Conservation (phyloP, 2,329 filamentous ascomycete species). For the Curvularia sp. region DNA sequence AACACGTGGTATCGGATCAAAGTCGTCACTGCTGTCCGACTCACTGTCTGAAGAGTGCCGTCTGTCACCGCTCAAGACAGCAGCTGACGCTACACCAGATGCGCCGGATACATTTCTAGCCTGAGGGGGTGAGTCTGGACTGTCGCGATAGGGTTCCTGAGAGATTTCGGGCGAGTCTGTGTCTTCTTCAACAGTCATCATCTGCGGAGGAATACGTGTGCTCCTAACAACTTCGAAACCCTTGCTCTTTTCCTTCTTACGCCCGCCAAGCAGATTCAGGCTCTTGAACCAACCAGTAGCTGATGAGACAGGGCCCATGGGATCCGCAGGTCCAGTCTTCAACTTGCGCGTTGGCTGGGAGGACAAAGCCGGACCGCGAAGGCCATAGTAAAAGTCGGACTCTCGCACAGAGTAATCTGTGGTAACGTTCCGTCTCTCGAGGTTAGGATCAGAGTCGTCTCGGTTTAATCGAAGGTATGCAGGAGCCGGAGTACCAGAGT, state of each 20-base stretch:
- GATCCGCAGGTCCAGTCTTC: conserved; percentile 93
- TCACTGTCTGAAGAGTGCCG: conserved; percentile 55
- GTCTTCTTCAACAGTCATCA: conserved; percentile 69
- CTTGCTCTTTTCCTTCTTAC: conserved; percentile 93
- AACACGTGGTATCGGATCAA: conserved; percentile 51
- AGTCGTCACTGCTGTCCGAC: conserved; percentile 52
- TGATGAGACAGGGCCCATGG: conserved; percentile 86
- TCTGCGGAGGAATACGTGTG: conserved; percentile 77
- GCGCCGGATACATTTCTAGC: conserved; percentile 15
- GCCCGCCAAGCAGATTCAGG: conserved; percentile 71
- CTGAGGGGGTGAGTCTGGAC: conserved; percentile 47
- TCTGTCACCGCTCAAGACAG: conserved; percentile 30
- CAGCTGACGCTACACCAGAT: conserved; percentile 25
- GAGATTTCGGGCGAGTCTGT: conserved; percentile 55
- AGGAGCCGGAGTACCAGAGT: conserved; percentile 46
- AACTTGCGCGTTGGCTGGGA: conserved; percentile 82
- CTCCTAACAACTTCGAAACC: conserved; percentile 97
- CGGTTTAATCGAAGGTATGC: conserved; percentile 60
- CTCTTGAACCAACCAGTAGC: conserved; percentile 87
- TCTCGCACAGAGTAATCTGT: conserved; percentile 93
- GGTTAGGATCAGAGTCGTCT: conserved; percentile 62
- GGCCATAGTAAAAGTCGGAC: conserved; percentile 95
- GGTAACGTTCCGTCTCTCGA: conserved; percentile 61
- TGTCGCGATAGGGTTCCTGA: conserved; percentile 62
- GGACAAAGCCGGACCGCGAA: conserved; percentile 84